Percentiles rank a stretch among this genome's conserved stretches.
Conservation (phyloP, 345 rosid species). For the Eucalyptus coolabah region DNA sequence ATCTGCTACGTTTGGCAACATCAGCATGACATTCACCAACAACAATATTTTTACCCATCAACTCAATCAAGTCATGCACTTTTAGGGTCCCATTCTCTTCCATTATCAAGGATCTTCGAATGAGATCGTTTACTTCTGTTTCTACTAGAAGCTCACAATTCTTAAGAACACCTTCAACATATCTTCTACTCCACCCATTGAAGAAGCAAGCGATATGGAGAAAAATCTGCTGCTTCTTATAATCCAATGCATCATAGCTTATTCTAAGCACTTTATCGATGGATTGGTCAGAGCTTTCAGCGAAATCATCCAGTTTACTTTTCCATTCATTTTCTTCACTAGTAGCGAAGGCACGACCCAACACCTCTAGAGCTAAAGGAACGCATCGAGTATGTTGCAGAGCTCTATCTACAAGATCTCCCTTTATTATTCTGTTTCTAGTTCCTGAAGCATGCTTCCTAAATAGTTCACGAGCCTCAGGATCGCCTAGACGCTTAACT, state of each 20-base stretch:
- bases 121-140: background rate
- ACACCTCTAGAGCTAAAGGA: background rate
- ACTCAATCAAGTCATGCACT: background rate
- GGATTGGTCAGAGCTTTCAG: background rate
- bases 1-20: background rate
- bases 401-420: background rate
- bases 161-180: background rate
- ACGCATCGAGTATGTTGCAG: background rate
- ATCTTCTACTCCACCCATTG: background rate
- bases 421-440: fast-evolving
- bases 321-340: background rate
- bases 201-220: background rate
- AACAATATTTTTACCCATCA: background rate
- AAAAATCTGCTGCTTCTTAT: background rate
- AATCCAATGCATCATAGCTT: background rate
- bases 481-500: fast-evolving
- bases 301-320: background rate
- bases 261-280: background rate
- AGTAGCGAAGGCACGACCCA: background rate
- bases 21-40: fast-evolving
- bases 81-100: background rate
- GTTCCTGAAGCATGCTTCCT: fast-evolving
- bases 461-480: background rate
- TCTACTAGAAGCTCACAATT: background rate
- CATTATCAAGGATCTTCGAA: background rate